Conservation (phyloP, 257 asterid genomes). For the Ilex aquifolium region DNA sequence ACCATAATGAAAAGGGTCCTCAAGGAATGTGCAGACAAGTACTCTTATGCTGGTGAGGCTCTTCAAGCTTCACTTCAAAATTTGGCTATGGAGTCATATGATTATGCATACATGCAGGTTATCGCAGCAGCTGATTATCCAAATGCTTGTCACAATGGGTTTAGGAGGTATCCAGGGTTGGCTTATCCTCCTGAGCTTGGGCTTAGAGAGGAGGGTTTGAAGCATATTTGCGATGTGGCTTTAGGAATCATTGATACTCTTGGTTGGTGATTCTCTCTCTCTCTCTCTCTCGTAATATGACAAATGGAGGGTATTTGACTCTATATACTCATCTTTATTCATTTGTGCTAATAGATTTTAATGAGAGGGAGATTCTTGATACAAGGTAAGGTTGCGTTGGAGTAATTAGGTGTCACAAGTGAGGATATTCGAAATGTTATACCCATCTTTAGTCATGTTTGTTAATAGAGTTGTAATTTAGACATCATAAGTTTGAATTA, state of each 20-base stretch:
- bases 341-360: no score
- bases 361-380: no score
- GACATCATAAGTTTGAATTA: no score
- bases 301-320: no score
- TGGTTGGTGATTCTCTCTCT: slow-evolving; percentile 11
- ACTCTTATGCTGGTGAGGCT: slow-evolving; percentile 54
- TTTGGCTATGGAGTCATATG: slow-evolving; percentile 51
- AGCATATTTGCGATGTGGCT: slow-evolving; percentile 69
- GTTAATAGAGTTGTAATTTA: no score
- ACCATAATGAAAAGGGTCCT: slow-evolving; percentile 36
- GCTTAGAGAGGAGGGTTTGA: slow-evolving; percentile 54
- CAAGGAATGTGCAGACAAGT: slow-evolving; percentile 62
- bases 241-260: slow-evolving; percentile 64
- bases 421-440: no score
- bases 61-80: slow-evolving; percentile 48
- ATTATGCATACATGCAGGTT: slow-evolving; percentile 78
- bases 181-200: slow-evolving; percentile 59
- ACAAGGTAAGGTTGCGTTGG: no score
- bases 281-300: neutral
- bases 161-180: slow-evolving; percentile 38
- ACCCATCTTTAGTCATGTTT: no score
- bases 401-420: no score
- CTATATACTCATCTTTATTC: no score
- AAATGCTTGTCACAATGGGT: slow-evolving; percentile 51
- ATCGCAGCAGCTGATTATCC: slow-evolving; percentile 93